These are phyloP conservation scores for Paxillus rubicundulus DNA, from an alignment of 768 basidiomycete species.

Conservation along the genomic window DNA sequence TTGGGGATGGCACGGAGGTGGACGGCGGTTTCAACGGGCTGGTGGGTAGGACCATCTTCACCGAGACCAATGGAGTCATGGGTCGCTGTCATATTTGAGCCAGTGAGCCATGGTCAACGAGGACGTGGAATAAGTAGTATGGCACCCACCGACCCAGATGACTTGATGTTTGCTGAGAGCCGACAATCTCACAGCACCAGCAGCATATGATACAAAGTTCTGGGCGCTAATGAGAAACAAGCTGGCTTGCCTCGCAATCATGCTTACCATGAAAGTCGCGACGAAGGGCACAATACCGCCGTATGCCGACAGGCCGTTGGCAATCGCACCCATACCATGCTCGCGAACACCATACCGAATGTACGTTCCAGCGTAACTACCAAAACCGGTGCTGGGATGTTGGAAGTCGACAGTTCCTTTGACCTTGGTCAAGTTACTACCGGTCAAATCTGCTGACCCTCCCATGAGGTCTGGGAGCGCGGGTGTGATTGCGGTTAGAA, in stretches of 20 bases:
- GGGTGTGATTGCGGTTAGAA: constrained; percentile 71
- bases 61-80: constrained; percentile 93
- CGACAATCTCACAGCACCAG: constrained; percentile 88
- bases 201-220: constrained; percentile 94
- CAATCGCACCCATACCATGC: constrained; percentile 95
- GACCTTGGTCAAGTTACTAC: constrained; percentile 87
- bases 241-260: neutral
- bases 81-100: constrained; percentile 52
- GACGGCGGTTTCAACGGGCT: constrained; percentile 86
- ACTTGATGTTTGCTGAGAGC: constrained; percentile 88
- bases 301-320: constrained; percentile 87
- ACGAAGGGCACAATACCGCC: constrained; percentile 89
- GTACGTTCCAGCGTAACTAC: constrained; percentile 83
- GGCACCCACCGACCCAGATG: constrained; percentile 82
- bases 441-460: constrained; percentile 91
- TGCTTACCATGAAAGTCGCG: constrained; percentile 82
- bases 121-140: neutral
- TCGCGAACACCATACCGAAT: constrained; percentile 97
- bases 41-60: constrained; percentile 95
- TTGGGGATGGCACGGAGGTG: constrained; percentile 90
- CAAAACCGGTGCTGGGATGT: constrained; percentile 79
- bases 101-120: neutral
- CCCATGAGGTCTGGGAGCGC: constrained; percentile 82
- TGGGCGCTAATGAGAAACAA: constrained; percentile 28
- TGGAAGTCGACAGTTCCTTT: constrained; percentile 90